Evolutionary conservation across 371 early-diverging fungal genomes (phyloP).

Genomic region (Mucor mucedo): DNA sequence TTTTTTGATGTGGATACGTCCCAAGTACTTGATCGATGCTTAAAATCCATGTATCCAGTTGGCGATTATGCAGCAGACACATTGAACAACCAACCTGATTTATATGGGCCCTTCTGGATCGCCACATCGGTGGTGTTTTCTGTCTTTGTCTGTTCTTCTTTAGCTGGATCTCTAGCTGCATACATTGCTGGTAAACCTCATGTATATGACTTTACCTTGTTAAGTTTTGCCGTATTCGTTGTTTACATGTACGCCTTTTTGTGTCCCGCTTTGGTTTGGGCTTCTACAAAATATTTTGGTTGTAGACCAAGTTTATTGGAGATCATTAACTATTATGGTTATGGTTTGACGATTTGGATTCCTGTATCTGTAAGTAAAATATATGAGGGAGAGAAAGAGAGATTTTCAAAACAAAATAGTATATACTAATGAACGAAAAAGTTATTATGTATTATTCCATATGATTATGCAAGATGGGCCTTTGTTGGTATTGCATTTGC

Average conservation of each 20-base stretch:
- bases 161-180: conserved; percentile 83
- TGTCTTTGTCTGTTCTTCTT: conserved; percentile 88
- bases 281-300: conserved; percentile 82
- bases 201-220: conserved; percentile 78
- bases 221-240: conserved; percentile 80
- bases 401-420: background rate
- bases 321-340: conserved; percentile 89
- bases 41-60: conserved; percentile 56
- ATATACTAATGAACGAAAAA: conserved; percentile 20
- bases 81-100: conserved; percentile 51
- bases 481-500: conserved; percentile 66
- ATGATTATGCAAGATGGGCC: conserved; percentile 68
- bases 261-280: conserved; percentile 82
- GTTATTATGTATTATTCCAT: conserved; percentile 74
- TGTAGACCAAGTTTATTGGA: conserved; percentile 82
- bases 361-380: conserved; percentile 78
- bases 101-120: conserved; percentile 91
- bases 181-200: conserved; percentile 60
- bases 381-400: background rate
- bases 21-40: conserved; percentile 59
- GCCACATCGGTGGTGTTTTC: conserved; percentile 91
- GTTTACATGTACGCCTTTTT: conserved; percentile 82
- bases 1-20: conserved; percentile 92
- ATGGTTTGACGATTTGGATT: conserved; percentile 89
- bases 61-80: conserved; percentile 54